Percentiles rank a stretch among this genome's conserved stretches.
phyloP scores from a whole-genome alignment of 2,329 filamentous ascomycete genomes.

The Ustilaginoidea virens region DNA sequence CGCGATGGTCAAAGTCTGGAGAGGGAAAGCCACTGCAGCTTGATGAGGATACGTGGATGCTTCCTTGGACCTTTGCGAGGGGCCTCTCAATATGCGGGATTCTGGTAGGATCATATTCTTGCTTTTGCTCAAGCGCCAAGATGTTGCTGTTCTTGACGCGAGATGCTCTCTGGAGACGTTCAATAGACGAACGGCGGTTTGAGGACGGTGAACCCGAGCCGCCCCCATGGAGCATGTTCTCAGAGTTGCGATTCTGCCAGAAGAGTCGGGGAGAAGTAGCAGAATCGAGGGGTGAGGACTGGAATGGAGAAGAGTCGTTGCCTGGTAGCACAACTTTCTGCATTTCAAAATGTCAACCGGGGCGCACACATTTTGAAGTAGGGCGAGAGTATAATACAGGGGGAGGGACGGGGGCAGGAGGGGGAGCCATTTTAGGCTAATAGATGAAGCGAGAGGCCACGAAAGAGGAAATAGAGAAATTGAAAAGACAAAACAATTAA shows the following conservation, averaged over 20 bases:
- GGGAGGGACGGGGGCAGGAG: slow-evolving; percentile 5
- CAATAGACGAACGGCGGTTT: slow-evolving; percentile 76
- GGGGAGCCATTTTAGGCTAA: not conserved
- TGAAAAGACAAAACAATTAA: not conserved
- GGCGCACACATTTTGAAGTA: too few relatives aligned
- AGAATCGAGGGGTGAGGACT: slow-evolving; percentile 60
- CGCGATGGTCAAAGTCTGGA: slow-evolving; percentile 26
- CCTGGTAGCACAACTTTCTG: slow-evolving; percentile 50
- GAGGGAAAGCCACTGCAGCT: slow-evolving; percentile 37
- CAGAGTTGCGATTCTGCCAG: slow-evolving; percentile 71
- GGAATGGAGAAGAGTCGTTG: slow-evolving; percentile 69
- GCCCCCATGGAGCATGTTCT: slow-evolving; percentile 56
- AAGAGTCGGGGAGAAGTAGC: slow-evolving; percentile 69
- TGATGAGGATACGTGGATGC: slow-evolving; percentile 47
- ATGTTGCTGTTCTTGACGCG: slow-evolving; percentile 98
- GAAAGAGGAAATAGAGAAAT: not conserved
- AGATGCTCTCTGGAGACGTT: slow-evolving; percentile 86
- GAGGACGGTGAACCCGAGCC: slow-evolving; percentile 50
- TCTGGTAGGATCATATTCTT: slow-evolving; percentile 77
- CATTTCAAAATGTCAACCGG: slow-evolving; percentile 15
- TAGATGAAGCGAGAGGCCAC: not conserved
- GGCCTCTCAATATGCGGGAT: slow-evolving; percentile 70
- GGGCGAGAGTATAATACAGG: too few relatives aligned
- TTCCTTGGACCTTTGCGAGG: slow-evolving; percentile 60
- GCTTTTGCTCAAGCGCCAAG: slow-evolving; percentile 80